Conservation (phyloP, 805 yeast genomes). For the Yamadazyma sp. region DNA sequence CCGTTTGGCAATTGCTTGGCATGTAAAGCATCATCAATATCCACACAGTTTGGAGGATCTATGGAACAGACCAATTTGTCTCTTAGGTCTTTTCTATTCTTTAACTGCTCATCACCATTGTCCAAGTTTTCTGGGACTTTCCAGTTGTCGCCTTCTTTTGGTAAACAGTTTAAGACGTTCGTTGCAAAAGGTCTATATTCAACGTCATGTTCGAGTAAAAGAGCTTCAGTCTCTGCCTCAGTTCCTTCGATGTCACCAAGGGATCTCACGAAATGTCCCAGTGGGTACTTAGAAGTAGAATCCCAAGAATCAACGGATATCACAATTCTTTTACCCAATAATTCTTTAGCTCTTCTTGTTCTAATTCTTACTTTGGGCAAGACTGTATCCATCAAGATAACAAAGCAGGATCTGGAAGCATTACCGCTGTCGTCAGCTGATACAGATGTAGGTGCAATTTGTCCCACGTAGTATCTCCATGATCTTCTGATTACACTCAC, state of each 20-base stretch:
- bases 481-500: conserved; percentile 87
- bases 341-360: conserved; percentile 81
- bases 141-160: conserved; percentile 93
- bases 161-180: conserved; percentile 87
- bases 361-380: conserved; percentile 84
- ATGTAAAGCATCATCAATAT: conserved; percentile 94
- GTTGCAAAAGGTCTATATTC: conserved; percentile 95
- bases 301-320: conserved; percentile 95
- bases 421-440: conserved; percentile 53
- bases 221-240: conserved; percentile 94
- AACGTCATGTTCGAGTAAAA: conserved; percentile 90
- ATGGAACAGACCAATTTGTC: conserved; percentile 90
- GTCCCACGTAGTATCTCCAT: conserved; percentile 97
- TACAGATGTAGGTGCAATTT: conserved; percentile 76
- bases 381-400: conserved; percentile 82
- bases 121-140: conserved; percentile 66
- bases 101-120: conserved; percentile 52
- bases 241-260: conserved; percentile 89
- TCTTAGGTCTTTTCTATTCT: conserved; percentile 79
- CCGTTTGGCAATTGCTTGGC: conserved; percentile 86
- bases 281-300: conserved; percentile 75
- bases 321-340: conserved; percentile 87
- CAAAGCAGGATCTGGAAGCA: conserved; percentile 76
- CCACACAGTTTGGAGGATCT: conserved; percentile 98
- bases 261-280: conserved; percentile 90